A percentile compares a stretch with the other conserved stretches of the same genome.
Conservation (phyloP, 441 rosid genomes). For the Dalechampia spathulata region DNA sequence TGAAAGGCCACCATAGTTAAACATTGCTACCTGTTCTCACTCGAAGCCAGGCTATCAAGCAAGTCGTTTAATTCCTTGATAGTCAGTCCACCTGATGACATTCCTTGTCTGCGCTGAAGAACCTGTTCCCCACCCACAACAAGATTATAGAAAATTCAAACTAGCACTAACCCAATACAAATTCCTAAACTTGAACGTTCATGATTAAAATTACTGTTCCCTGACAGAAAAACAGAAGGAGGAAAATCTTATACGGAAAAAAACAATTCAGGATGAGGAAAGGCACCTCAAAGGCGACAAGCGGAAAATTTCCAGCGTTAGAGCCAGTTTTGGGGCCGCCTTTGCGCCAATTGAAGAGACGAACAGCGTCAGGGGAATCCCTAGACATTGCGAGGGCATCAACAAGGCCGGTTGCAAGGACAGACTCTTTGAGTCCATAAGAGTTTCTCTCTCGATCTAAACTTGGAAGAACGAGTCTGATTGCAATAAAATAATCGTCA, state of each 20-base stretch:
- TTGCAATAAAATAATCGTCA: slow-evolving; percentile 60
- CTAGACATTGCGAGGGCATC: slow-evolving; percentile 85
- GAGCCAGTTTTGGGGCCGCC: slow-evolving; percentile 72
- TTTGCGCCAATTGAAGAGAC: slow-evolving; percentile 93
- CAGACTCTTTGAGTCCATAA: slow-evolving; percentile 87
- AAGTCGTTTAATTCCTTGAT: slow-evolving; percentile 66
- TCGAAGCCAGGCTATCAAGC: slow-evolving; percentile 72
- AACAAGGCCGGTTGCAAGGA: slow-evolving; percentile 73
- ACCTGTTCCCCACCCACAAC: slow-evolving; percentile 33
- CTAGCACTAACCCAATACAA: too few relatives aligned
- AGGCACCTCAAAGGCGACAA: slow-evolving; percentile 71
- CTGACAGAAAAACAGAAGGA: too few relatives aligned
- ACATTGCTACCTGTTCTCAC: slow-evolving; percentile 56
- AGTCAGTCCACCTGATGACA: slow-evolving; percentile 66
- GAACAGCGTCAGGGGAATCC: slow-evolving; percentile 75
- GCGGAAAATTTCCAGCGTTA: slow-evolving; percentile 77
- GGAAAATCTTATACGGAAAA: background rate
- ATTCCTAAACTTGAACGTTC: too few relatives aligned
- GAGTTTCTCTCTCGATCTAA: slow-evolving; percentile 91
- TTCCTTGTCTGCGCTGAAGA: slow-evolving; percentile 79
- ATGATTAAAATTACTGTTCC: too few relatives aligned
- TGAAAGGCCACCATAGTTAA: background rate
- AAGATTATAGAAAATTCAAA: too few relatives aligned
- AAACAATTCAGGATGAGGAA: background rate
- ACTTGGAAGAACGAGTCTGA: slow-evolving; percentile 70